These are phyloP conservation scores for Trichaptum fuscoviolaceum DNA, from an alignment of 768 basidiomycete genomes.

Conservation along the genomic window DNA sequence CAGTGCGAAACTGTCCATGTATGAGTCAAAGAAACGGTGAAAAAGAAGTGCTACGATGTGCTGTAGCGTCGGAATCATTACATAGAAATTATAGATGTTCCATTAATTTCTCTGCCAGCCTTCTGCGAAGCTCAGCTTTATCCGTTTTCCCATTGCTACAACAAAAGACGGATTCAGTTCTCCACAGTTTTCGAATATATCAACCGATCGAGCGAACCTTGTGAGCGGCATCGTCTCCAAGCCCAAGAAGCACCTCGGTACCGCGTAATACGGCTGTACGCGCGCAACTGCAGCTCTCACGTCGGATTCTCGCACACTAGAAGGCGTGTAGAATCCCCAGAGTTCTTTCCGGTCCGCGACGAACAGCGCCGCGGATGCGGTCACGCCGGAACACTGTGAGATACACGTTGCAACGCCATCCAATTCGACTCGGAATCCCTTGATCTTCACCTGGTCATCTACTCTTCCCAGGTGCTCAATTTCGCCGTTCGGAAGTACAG, in stretches of 20 bases:
- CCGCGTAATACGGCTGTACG: slow-evolving; percentile 14
- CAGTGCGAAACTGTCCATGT: neutral
- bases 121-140: neutral
- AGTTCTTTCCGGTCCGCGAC: slow-evolving; percentile 14
- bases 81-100: neutral
- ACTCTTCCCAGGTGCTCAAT: slow-evolving; percentile 16
- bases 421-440: slow-evolving; percentile 17
- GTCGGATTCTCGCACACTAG: slow-evolving; percentile 1
- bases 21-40: neutral
- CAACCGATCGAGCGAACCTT: neutral
- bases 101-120: neutral
- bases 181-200: neutral
- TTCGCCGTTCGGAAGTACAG: slow-evolving; percentile 14
- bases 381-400: slow-evolving; percentile 4
- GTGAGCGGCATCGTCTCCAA: slow-evolving; percentile 13
- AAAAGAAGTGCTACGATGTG: neutral
- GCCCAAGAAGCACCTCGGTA: slow-evolving; percentile 12
- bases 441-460: slow-evolving; percentile 18
- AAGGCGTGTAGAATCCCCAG: slow-evolving; percentile 16
- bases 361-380: slow-evolving; percentile 1
- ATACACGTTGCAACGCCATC: slow-evolving; percentile 16
- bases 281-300: slow-evolving; percentile 10
- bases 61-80: neutral
- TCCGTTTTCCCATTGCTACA: neutral
- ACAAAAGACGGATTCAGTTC: neutral